Conservation (phyloP, 345 rosid genomes). For the Conringia planisiliqua region DNA sequence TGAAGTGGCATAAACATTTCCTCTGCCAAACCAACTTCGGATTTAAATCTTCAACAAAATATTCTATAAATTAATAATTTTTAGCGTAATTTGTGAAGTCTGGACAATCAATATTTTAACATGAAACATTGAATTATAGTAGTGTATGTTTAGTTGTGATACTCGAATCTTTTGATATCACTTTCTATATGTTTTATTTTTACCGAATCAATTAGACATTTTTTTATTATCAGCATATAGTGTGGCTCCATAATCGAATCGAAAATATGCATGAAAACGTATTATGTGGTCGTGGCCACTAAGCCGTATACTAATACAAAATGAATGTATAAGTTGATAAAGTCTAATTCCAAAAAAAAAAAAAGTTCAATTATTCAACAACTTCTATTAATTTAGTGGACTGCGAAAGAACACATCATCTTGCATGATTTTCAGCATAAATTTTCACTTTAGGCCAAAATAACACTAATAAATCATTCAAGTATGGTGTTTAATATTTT, state of each 20-base stretch:
- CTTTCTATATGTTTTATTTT: not conserved
- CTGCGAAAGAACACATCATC: conserved; percentile 11
- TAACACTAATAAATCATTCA: not conserved
- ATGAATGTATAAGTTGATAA: not conserved
- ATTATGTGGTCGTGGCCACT: conserved; percentile 23
- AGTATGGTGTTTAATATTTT: not conserved
- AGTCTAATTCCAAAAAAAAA: not conserved
- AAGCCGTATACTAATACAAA: not conserved
- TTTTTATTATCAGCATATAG: not conserved
- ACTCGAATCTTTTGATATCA: not conserved
- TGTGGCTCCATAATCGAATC: conserved; percentile 3
- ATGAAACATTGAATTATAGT: not conserved
- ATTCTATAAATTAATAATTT: not conserved
- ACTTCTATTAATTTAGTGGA: not conserved
- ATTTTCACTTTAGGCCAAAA: not conserved
- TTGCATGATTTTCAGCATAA: conserved; percentile 3
- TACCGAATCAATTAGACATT: conserved; percentile 3
- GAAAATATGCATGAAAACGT: not conserved
- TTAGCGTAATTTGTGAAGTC: not conserved
- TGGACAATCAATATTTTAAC: not conserved
- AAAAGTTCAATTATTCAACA: not conserved
- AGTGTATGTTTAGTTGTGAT: not conserved
- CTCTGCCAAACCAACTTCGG: not conserved
- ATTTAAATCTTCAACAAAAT: not conserved
- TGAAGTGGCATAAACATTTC: not conserved